phyloP scores from a whole-genome alignment of 768 basidiomycete genomes.

The Hysterangium stoloniferum region DNA sequence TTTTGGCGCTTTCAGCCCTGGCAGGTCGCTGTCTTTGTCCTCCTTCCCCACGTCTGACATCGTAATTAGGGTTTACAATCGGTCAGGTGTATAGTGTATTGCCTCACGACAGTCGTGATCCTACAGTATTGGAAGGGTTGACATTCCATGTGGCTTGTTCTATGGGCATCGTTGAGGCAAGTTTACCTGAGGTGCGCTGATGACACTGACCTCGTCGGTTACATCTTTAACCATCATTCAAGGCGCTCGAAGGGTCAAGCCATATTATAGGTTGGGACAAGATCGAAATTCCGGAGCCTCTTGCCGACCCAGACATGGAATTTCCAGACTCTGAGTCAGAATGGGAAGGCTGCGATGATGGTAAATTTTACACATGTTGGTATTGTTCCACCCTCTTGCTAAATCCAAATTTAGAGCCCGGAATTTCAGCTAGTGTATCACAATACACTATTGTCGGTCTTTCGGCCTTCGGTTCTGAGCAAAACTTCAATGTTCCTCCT shows the following conservation, averaged over 20 bases:
- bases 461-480: neutral
- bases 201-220: neutral
- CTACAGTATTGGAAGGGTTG: conserved; percentile 20
- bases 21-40: neutral
- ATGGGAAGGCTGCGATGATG: conserved; percentile 9
- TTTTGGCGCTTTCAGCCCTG: conserved; percentile 35
- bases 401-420: neutral
- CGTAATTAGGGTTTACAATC: conserved; percentile 16
- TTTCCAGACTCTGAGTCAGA: conserved; percentile 6
- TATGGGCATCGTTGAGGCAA: conserved; percentile 1
- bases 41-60: neutral
- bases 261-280: neutral
- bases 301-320: neutral
- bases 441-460: neutral
- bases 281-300: neutral
- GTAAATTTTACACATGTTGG: neutral
- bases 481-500: neutral
- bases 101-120: conserved; percentile 8
- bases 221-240: neutral
- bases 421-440: conserved; percentile 1
- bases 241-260: neutral
- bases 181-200: conserved; percentile 1
- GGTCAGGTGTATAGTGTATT: conserved; percentile 16
- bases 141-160: conserved; percentile 22
- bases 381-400: neutral